Evolutionary conservation across 2,329 filamentous ascomycete species (phyloP).

Genomic region (Exophiala dermatitidis): DNA sequence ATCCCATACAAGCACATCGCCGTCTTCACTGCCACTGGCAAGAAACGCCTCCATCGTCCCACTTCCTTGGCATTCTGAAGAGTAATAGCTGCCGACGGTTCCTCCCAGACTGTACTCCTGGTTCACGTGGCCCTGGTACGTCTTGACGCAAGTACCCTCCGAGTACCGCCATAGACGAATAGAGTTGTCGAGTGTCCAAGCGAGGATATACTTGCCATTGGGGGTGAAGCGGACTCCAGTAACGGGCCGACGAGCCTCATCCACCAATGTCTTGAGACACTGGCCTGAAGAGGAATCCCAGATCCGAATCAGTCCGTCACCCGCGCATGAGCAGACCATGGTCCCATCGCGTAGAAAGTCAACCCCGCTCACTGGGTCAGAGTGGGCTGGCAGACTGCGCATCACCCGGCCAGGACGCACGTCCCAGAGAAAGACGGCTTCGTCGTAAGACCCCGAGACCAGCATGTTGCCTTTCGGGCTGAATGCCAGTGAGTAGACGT

Average conservation of each 20-base stretch:
- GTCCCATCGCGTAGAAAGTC: conserved; percentile 92
- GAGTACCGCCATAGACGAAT: conserved; percentile 94
- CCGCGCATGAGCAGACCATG: conserved; percentile 81
- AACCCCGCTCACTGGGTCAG: conserved; percentile 86
- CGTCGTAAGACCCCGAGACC: conserved; percentile 90
- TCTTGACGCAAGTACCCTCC: conserved; percentile 85
- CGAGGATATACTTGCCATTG: conserved; percentile 87
- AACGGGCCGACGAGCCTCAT: conserved; percentile 90
- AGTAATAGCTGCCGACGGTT: conserved; percentile 67
- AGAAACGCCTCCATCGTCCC: conserved; percentile 53
- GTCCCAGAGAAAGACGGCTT: conserved; percentile 96
- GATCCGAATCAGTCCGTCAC: conserved; percentile 83
- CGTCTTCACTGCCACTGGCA: conserved; percentile 80
- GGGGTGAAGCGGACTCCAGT: conserved; percentile 86
- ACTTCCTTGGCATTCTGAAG: conserved; percentile 26
- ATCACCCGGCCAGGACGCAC: conserved; percentile 80
- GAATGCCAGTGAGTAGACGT: conserved; percentile 88
- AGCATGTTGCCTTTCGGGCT: conserved; percentile 98
- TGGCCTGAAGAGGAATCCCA: conserved; percentile 96
- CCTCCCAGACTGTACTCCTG: conserved; percentile 76
- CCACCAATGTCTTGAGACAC: conserved; percentile 86
- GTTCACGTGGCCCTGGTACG: conserved; percentile 89
- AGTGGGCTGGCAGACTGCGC: conserved; percentile 86
- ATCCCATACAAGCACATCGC: conserved; percentile 81
- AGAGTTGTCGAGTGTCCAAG: conserved; percentile 83